A percentile compares a stretch with the other conserved stretches of the same genome.
These are phyloP conservation scores for Juncus effusus DNA, from an alignment of 176 grass and related monocot genomes.

Conservation along the genomic window DNA sequence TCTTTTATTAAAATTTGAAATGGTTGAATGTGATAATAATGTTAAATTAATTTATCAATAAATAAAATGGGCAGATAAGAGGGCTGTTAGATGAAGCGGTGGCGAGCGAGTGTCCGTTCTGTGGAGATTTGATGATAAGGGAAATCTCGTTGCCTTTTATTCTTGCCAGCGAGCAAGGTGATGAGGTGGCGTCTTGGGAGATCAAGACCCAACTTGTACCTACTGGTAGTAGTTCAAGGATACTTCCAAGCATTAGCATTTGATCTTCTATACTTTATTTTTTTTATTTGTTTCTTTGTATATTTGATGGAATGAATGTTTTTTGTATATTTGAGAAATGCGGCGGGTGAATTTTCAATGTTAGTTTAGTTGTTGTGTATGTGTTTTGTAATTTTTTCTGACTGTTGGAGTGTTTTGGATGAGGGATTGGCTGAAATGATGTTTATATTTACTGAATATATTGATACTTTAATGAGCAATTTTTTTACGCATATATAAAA, in stretches of 20 bases:
- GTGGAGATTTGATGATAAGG: conserved; percentile 93
- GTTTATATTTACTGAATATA: background rate
- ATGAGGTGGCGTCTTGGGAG: conserved; percentile 76
- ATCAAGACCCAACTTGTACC: conserved; percentile 51
- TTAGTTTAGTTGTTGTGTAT: background rate
- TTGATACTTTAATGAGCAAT: too few relatives aligned
- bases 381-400: background rate
- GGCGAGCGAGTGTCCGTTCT: conserved; percentile 88
- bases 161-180: conserved; percentile 43
- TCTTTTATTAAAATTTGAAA: background rate
- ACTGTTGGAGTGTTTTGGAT: background rate
- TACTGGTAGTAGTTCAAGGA: conserved; percentile 37
- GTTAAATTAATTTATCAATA: background rate
- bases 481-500: too few relatives aligned
- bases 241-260: conserved; percentile 61
- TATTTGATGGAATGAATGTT: background rate
- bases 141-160: conserved; percentile 84
- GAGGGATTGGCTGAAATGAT: conserved; percentile 6
- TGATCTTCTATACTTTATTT: background rate
- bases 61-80: conserved; percentile 50
- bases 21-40: conserved; percentile 15
- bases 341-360: too few relatives aligned
- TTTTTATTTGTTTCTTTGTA: background rate
- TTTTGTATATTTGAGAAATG: too few relatives aligned
- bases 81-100: conserved; percentile 83